These are phyloP conservation scores for Alternaria alternata DNA, from an alignment of 2,329 filamentous ascomycete species.

Conservation along the genomic window DNA sequence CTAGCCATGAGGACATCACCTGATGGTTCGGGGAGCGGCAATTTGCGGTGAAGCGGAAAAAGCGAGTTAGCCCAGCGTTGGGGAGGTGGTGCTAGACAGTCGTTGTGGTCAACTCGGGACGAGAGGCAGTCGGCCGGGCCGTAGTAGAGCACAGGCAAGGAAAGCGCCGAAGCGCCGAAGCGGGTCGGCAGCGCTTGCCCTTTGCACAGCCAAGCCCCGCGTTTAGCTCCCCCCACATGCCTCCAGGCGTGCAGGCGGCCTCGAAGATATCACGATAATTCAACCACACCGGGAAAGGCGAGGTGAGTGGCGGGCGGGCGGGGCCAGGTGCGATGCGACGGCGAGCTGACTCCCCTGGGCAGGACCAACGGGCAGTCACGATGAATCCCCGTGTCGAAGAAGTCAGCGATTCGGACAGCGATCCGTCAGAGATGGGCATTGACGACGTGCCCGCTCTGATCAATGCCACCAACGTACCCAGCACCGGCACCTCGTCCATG, in stretches of 20 bases:
- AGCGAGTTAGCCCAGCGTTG: slow-evolving; percentile 1
- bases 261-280: slow-evolving; percentile 7
- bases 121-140: slow-evolving; percentile 10
- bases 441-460: slow-evolving; percentile 77
- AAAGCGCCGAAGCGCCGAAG: slow-evolving; percentile 2
- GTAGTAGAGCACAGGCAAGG: not conserved
- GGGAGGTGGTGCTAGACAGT: slow-evolving; percentile 1
- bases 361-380: slow-evolving; percentile 12
- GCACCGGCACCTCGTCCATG: slow-evolving; percentile 31
- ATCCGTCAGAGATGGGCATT: slow-evolving; percentile 74
- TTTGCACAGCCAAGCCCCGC: slow-evolving; percentile 14
- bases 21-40: not conserved
- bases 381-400: slow-evolving; percentile 86
- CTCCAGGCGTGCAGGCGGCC: slow-evolving; percentile 3
- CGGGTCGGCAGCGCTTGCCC: slow-evolving; percentile 8
- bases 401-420: slow-evolving; percentile 80
- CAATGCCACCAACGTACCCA: slow-evolving; percentile 45
- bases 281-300: not conserved
- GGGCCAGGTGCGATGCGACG: not conserved
- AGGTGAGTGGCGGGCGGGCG: slow-evolving; percentile 6
- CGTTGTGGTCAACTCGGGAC: slow-evolving; percentile 7
- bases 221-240: slow-evolving; percentile 19
- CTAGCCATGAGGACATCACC: not conserved
- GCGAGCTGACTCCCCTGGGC: slow-evolving; percentile 46
- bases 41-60: slow-evolving; percentile 10